These are phyloP conservation scores for Saccharum hybrid DNA, from an alignment of 202 grass and related monocot genomes.

Conservation along the genomic window DNA sequence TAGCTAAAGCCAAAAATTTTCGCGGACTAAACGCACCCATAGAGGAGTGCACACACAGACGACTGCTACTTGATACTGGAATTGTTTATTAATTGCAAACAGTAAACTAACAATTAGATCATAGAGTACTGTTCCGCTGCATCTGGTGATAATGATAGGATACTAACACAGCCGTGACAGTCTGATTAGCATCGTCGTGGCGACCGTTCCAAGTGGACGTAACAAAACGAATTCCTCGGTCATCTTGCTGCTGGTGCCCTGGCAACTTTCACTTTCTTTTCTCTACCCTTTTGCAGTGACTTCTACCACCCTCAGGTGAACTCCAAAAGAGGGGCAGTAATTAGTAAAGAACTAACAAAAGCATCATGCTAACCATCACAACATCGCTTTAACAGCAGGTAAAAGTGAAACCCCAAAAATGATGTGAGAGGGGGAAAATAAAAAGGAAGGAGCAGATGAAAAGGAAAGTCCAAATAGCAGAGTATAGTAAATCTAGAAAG, in stretches of 20 bases:
- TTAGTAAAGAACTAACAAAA: not conserved
- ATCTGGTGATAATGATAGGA: not conserved
- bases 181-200: not conserved
- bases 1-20: too few species aligned
- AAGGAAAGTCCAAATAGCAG: slow-evolving; percentile 45
- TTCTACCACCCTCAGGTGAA: slow-evolving; percentile 42
- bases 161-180: not conserved
- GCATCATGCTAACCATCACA: not conserved
- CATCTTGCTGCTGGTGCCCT: slow-evolving; percentile 26
- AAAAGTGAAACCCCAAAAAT: not conserved
- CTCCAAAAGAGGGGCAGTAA: slow-evolving; percentile 46
- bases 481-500: slow-evolving; percentile 61
- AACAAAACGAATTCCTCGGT: slow-evolving; percentile 4
- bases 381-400: slow-evolving; percentile 9
- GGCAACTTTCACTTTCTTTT: not conserved
- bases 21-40: too few species aligned
- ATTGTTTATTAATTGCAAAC: not conserved
- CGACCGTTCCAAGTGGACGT: slow-evolving; percentile 31
- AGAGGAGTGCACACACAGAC: not conserved
- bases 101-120: not conserved
- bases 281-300: not conserved
- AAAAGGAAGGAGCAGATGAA: not conserved
- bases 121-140: not conserved
- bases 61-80: not conserved
- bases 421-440: not conserved